phyloP scores from a whole-genome alignment of 129 eudicot genomes.

The Pulicaria dysenterica region DNA sequence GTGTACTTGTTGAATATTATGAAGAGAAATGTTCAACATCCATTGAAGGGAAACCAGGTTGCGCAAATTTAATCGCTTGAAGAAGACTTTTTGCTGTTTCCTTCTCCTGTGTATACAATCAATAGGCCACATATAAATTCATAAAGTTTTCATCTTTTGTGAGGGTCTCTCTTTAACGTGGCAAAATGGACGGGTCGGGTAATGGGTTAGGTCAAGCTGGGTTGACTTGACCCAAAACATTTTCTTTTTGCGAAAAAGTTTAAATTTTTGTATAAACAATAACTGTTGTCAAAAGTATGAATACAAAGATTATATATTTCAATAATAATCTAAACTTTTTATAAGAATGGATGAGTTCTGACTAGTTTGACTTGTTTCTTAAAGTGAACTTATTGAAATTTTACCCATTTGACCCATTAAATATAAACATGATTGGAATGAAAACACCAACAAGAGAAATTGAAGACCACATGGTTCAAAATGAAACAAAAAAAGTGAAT shows the following conservation, averaged over 20 bases:
- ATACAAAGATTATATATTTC: not conserved
- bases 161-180: not conserved
- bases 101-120: constrained; percentile 64
- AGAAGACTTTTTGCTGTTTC: constrained; percentile 83
- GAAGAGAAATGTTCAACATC: constrained; percentile 13
- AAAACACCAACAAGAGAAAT: not conserved
- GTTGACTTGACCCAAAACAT: not conserved
- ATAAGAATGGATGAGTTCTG: not conserved
- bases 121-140: not conserved
- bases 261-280: not conserved
- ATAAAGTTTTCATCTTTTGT: constrained; percentile 18
- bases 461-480: not conserved
- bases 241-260: not conserved
- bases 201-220: not conserved
- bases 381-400: not conserved
- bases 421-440: not conserved
- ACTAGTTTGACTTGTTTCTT: not conserved
- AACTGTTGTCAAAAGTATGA: not conserved
- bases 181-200: not conserved
- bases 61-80: constrained; percentile 61
- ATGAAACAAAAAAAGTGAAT: not conserved
- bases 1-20: not conserved
- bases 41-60: constrained; percentile 42
- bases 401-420: not conserved
- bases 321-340: not conserved